Base-by-base conservation (phyloP, 2,329 filamentous ascomycete species). In the Hortaea sp. region DNA sequence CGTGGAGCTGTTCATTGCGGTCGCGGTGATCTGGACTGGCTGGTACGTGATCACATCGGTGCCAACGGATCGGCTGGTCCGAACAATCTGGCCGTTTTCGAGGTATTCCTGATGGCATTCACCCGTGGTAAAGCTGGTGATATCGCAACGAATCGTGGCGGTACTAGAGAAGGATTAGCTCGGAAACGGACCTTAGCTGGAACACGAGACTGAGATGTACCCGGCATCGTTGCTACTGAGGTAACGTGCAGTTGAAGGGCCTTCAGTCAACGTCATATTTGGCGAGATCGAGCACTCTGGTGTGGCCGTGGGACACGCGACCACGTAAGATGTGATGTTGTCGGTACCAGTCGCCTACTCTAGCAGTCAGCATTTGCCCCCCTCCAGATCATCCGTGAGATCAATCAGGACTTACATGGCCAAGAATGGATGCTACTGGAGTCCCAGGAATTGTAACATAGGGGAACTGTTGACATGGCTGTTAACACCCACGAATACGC, bases 211-310 rank as follows among this genome's bases (percentile, higher is more conserved):
- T 12, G 32, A 35, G n/a, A 39, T 13, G 7, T 37, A 51, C 48
- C 49, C 51, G 32, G 13, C 35, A 20, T 28, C 40, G 42, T 53
- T 51, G 31, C 30, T 40, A 9, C 47, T 48, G 6, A 39, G 20
- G 43, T 53, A 53, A 31, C 42, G 29, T 4, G 40, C 51, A 7
- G 42, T 48, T 3, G 49, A 44, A 6, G 35, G 20, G 13, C 51
- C 51, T 38, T 53, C 47, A 4, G 51, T 53, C 11, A 53, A 11
- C 29, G 49, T 52, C 13, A 53, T n/a, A 30, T 52, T 53, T 10
- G 51, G 51, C 32, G 47, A 39, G 5, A 53, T 40, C 10, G 43
- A 49, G 42, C 51, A 53, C 7, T 43, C 28, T 37, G 51, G 47
- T 10, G 41, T 31, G 29, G 44, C 42, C 5, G 49, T 53, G 27